Evolutionary conservation across 2,329 filamentous ascomycete species (phyloP).

Genomic region (Alternaria solani): DNA sequence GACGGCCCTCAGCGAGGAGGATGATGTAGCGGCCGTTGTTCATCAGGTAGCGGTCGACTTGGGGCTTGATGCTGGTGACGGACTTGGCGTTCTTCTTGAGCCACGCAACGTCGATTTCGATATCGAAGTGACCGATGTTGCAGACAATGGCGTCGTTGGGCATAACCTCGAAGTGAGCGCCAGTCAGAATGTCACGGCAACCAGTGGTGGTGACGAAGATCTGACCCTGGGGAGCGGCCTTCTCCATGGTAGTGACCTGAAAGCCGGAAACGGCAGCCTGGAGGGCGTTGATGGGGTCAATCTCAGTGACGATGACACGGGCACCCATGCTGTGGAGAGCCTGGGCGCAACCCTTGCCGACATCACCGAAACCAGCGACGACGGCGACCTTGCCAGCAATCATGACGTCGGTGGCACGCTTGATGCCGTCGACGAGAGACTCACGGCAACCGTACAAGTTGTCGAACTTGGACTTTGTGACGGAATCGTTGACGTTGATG

Average conservation of each 20-base stretch:
- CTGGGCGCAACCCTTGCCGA: constrained; percentile 97
- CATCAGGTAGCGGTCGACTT: constrained; percentile 98
- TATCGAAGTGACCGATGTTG: constrained; percentile 99
- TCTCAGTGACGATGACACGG: constrained; percentile 93
- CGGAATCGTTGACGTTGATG: constrained; percentile 99
- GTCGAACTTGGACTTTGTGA: constrained; percentile 99
- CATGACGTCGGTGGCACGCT: constrained; percentile 99
- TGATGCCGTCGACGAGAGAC: constrained; percentile 98
- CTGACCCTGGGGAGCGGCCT: constrained; percentile 86
- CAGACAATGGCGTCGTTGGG: constrained; percentile 97
- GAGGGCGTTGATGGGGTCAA: constrained; percentile 99
- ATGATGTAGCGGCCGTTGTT: constrained; percentile 95
- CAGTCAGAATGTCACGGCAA: constrained; percentile 96
- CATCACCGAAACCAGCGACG: constrained; percentile 97
- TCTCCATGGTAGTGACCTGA: constrained; percentile 98
- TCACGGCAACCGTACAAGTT: constrained; percentile 99
- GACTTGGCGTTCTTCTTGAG: constrained; percentile 95
- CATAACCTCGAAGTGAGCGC: constrained; percentile 93
- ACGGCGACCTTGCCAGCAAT: constrained; percentile 98
- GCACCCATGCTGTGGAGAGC: constrained; percentile 97
- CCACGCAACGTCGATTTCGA: constrained; percentile 99
- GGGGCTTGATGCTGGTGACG: constrained; percentile 98
- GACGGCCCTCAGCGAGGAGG: constrained; percentile 96
- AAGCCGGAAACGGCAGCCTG: constrained; percentile 97
- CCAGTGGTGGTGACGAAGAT: constrained; percentile 99